These are phyloP conservation scores for Acer negundo DNA, from an alignment of 345 rosid genomes.

Conservation along the genomic window DNA sequence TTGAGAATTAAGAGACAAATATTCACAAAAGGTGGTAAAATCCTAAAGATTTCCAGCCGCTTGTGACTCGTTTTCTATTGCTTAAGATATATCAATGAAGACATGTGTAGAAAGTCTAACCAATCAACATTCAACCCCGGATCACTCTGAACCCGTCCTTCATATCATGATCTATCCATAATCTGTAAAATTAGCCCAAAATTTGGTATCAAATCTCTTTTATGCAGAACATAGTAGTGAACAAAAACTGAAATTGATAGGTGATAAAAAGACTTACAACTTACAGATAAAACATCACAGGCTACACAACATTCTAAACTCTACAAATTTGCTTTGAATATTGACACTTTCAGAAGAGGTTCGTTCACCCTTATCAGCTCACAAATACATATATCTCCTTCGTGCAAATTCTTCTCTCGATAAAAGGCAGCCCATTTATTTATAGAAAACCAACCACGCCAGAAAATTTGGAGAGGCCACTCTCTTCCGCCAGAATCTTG, in stretches of 20 bases:
- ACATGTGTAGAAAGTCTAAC: background rate
- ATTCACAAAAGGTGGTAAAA: background rate
- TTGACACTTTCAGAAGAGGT: background rate
- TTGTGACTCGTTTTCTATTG: no score
- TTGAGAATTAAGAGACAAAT: background rate
- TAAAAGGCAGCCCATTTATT: background rate
- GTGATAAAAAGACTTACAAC: background rate
- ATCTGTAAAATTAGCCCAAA: background rate
- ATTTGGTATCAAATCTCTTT: background rate
- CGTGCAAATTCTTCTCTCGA: background rate
- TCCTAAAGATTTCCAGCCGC: no score
- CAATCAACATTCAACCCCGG: background rate
- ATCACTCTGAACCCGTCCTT: background rate
- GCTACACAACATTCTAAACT: background rate
- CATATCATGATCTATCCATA: background rate
- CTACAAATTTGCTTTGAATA: background rate
- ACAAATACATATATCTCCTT: background rate
- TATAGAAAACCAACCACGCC: background rate
- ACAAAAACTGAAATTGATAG: background rate
- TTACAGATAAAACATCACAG: background rate
- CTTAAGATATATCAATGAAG: background rate
- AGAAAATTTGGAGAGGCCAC: background rate
- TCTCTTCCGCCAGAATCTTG: background rate
- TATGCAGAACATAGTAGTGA: background rate
- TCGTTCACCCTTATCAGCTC: background rate